phyloP scores from a whole-genome alignment of 2,329 filamentous ascomycete genomes.

The Harringtonia aguacate region DNA sequence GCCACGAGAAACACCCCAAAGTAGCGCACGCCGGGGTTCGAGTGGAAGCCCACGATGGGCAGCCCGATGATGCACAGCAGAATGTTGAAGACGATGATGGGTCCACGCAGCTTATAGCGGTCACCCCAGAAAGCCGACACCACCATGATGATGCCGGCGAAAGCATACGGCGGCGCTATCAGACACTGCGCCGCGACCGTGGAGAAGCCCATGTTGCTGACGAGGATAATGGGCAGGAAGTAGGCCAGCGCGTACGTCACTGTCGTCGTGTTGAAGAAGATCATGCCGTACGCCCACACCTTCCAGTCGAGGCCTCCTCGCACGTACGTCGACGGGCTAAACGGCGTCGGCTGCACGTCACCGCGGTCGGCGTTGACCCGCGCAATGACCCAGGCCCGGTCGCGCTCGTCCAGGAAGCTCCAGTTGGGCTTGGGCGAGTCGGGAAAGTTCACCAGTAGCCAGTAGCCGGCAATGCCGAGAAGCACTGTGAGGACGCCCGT shows the following conservation, averaged over 20 bases:
- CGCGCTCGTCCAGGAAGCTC: slow-evolving; percentile 40
- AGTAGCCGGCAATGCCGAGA: slow-evolving; percentile 38
- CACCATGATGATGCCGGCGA: slow-evolving; percentile 55
- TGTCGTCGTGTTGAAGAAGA: slow-evolving; percentile 58
- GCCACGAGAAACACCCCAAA: slow-evolving; percentile 69
- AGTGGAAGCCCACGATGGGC: slow-evolving; percentile 60
- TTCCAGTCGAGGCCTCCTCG: slow-evolving; percentile 38
- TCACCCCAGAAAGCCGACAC: slow-evolving; percentile 53
- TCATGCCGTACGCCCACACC: slow-evolving; percentile 51
- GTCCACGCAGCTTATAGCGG: slow-evolving; percentile 53
- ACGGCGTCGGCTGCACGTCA: slow-evolving; percentile 43
- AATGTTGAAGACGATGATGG: slow-evolving; percentile 52
- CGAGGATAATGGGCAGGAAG: slow-evolving; percentile 68
- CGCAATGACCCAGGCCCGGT: slow-evolving; percentile 41
- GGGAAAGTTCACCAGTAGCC: slow-evolving; percentile 54
- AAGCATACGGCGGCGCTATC: slow-evolving; percentile 56
- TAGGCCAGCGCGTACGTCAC: slow-evolving; percentile 67
- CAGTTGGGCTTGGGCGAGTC: slow-evolving; percentile 40
- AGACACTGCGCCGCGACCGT: slow-evolving; percentile 58
- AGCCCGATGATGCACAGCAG: slow-evolving; percentile 50
- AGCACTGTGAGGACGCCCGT: slow-evolving; percentile 43
- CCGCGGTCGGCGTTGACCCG: slow-evolving; percentile 47
- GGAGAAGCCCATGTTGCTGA: slow-evolving; percentile 50
- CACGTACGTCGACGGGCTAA: slow-evolving; percentile 37
- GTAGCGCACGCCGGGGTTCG: slow-evolving; percentile 48